A percentile compares a stretch with the other conserved stretches of the same genome.
These are phyloP conservation scores for Odontarrhena argentea DNA, from an alignment of 345 rosid genomes.

Conservation along the genomic window DNA sequence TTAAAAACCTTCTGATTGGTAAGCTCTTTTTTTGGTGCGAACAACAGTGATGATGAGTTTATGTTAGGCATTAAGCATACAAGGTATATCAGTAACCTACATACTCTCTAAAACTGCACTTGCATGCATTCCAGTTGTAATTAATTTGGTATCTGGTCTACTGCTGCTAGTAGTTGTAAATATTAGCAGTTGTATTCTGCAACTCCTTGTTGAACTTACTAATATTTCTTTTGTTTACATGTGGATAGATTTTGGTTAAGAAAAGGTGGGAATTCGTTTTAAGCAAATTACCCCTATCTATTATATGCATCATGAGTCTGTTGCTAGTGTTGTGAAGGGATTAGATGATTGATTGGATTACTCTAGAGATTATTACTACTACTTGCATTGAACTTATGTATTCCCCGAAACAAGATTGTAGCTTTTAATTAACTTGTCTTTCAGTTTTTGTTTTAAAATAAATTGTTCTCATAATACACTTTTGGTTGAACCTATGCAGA, in stretches of 20 bases:
- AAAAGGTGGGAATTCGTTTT: conserved; percentile 59
- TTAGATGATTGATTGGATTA: conserved; percentile 29
- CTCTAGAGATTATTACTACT: conserved; percentile 1
- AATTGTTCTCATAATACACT: not conserved
- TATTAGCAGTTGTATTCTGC: conserved; percentile 7
- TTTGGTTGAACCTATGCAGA: conserved; percentile 46
- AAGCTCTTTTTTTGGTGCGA: conserved; percentile 75
- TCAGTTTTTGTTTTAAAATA: conserved; percentile 14
- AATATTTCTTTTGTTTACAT: conserved; percentile 11
- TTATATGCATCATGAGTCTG: conserved; percentile 4
- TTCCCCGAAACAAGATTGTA: conserved; percentile 3
- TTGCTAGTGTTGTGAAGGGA: conserved; percentile 21
- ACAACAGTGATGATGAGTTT: conserved; percentile 68
- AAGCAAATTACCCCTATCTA: conserved; percentile 4
- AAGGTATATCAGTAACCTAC: conserved; percentile 50
- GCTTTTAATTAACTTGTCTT: conserved; percentile 11
- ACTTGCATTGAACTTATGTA: conserved; percentile 3
- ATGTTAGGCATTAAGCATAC: conserved; percentile 92
- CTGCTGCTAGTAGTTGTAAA: conserved; percentile 14
- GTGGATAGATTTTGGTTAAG: conserved; percentile 75
- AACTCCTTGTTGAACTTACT: conserved; percentile 26
- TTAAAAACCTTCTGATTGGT: conserved; percentile 79
- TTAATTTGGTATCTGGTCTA: conserved; percentile 5
- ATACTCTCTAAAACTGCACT: not conserved
- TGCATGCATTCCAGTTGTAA: conserved; percentile 11